Base-by-base conservation (phyloP, 192 early-diverging fungal genomes). In the Phlyctochytrium planicorne region DNA sequence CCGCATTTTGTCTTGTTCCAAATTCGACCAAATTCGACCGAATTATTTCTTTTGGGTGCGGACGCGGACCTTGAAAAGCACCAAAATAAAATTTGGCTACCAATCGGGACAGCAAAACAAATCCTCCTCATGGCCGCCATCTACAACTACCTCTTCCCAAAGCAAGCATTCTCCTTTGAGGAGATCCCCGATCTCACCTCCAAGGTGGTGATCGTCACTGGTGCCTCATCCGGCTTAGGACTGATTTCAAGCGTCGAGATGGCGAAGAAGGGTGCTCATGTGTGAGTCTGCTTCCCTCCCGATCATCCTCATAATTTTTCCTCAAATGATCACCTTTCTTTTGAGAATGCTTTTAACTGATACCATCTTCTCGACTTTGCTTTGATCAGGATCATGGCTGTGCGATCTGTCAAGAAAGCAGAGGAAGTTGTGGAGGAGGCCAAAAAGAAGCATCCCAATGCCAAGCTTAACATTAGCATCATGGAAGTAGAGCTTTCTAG, bases 391-490 rank as follows among this genome's bases (percentile, higher is more conserved):
- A 24, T 74, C 53, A 12, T 75, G 17, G 74, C 74, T 16, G 60
- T 60, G 30, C 40, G 77, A 30, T 69, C 77, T 12, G 36, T 30
- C 31, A 66, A 63, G 12, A 67, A 69, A 37, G 69, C 68, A 2
- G 29, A 73, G 29, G 57, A 52, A 1, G 70, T 63, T 27, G 65
- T 78, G 17, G 67, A 62, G 3, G 55, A 75, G 3, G 73, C 77
- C 33, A 66, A 55, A 10, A 47, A 59, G 30, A 36, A 16, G 1
- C 53, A 53, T 33, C 50, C 27, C 1, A 55, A 52, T 30, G 37
- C 56, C 2, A 66, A 80, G 33, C 53, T 67, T 25, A 72, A 80
- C 2, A 47, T 82, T 2, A 65, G 62, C 0, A 71, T 73, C 64
- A 53, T 80, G 31, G 14, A 68, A 33, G 35, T 79, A 6, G 65